Base-by-base conservation (phyloP, 768 basidiomycete species). In the Boletus reticuloceps region DNA sequence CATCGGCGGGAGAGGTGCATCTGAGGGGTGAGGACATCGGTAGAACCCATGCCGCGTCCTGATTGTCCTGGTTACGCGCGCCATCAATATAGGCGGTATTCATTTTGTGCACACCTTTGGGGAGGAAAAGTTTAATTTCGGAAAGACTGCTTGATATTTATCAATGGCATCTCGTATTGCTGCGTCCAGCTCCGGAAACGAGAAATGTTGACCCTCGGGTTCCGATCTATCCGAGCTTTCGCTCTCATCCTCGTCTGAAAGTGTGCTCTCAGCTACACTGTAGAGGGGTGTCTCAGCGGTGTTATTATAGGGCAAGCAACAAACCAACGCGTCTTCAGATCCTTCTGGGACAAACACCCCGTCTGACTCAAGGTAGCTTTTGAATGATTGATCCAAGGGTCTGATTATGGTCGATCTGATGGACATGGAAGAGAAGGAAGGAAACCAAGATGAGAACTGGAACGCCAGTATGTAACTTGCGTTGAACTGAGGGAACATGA, bases 51-150 rank as follows among this genome's bases (percentile, higher is more conserved):
- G 89, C 81, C 31, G 94, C 93, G 62, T 98, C 96, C 93, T 94
- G 58, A 25, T 36, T 20, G 19, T 16, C n/a, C 12, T 32, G 29
- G 54, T 66, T 49, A 51, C 22, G 22, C 8, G 31, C 25, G 20
- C 47, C 20, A 37, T 34, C 10, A 5, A 56, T 27, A 19, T 11
- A 29, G 25, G 13, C 4, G 12, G 25, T 10, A 37, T 34, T 41
- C 41, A 49, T 19, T 64, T 55, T 27, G 20, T 38, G 62, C 77
- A 54, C 55, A 89, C 94, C 75, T 87, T 89, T 14, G 95, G 95
- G n/a, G 91, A 87, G 7, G 94, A 91, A 74, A 95, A 97, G 66
- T 97, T 98, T 52, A 98, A 83, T 72, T 98, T 98, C 1, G 95
- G 94, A 68, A 98, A 98, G 29, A 96, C 87, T 7, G 87, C 88